phyloP scores from a whole-genome alignment of 768 basidiomycete genomes.

The Fomitopsis serialis region DNA sequence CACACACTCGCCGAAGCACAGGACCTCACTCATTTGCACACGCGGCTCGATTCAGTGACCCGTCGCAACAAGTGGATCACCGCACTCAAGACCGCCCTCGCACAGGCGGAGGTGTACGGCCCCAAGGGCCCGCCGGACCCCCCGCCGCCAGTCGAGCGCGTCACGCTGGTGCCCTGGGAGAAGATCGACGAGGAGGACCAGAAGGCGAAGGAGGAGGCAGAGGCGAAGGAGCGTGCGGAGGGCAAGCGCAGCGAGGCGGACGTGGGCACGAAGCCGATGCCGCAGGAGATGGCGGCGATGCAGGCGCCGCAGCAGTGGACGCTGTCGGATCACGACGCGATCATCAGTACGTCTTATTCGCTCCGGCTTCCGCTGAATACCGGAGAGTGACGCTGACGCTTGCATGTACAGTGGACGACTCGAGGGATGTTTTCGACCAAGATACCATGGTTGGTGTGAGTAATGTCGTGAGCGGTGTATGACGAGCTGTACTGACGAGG shows the following conservation, averaged over 20 bases:
- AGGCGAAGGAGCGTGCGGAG: neutral
- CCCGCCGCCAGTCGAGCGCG: constrained; percentile 47
- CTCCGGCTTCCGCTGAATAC: neutral
- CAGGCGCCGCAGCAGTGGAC: constrained; percentile 12
- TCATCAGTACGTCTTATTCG: constrained; percentile 14
- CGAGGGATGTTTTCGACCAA: constrained; percentile 14
- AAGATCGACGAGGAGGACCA: constrained; percentile 40
- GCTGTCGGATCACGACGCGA: constrained; percentile 20
- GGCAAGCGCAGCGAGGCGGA: neutral
- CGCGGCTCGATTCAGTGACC: constrained; percentile 40
- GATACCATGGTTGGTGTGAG: constrained; percentile 12
- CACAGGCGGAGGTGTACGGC: constrained; percentile 67
- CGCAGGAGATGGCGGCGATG: constrained; percentile 3
- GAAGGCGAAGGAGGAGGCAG: constrained; percentile 11
- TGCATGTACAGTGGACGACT: constrained; percentile 16
- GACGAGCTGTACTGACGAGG: neutral
- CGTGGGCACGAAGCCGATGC: neutral
- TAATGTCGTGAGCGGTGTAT: constrained; percentile 2
- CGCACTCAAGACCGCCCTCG: constrained; percentile 68
- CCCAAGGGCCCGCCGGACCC: constrained; percentile 53
- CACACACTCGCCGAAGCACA: neutral
- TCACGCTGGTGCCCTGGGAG: constrained; percentile 74
- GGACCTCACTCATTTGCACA: neutral
- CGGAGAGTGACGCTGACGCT: too few species aligned
- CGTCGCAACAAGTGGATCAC: constrained; percentile 92